Conservation (phyloP, 345 rosid genomes). For the Rhodomyrtus tomentosa region DNA sequence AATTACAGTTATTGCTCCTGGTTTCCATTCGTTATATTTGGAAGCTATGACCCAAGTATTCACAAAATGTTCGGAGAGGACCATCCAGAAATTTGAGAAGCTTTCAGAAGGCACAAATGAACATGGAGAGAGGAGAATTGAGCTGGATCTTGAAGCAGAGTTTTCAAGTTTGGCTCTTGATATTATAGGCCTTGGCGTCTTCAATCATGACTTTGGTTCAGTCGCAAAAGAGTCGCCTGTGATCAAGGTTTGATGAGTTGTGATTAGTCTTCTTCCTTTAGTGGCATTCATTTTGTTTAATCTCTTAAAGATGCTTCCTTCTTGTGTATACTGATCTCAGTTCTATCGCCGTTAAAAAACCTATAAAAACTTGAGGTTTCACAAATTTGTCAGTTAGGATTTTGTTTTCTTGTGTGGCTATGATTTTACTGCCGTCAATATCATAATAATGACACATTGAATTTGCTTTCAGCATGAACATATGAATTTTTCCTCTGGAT, state of each 20-base stretch:
- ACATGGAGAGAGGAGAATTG: conserved; percentile 30
- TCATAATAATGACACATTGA: not conserved
- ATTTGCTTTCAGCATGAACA: not conserved
- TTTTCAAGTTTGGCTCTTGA: conserved; percentile 92
- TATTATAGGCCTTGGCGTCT: conserved; percentile 90
- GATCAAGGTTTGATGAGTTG: conserved; percentile 47
- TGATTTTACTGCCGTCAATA: not conserved
- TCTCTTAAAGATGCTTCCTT: not conserved
- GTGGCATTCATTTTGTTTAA: not conserved
- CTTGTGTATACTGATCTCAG: not conserved
- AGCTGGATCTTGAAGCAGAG: conserved; percentile 89
- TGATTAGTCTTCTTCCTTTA: not conserved
- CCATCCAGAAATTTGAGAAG: conserved; percentile 60
- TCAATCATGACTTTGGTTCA: conserved; percentile 91
- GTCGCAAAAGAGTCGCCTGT: conserved; percentile 91
- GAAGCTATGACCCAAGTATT: conserved; percentile 87
- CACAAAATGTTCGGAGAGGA: conserved; percentile 63
- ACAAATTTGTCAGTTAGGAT: not conserved
- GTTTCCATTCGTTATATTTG: conserved; percentile 65
- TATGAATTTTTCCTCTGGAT: no score
- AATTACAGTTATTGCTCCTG: conserved; percentile 81
- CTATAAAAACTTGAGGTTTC: not conserved
- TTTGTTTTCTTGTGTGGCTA: not conserved
- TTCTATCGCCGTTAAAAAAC: not conserved
- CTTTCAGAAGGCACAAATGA: conserved; percentile 34